Evolutionary conservation across 2,329 filamentous ascomycete species (phyloP).

Genomic region (Clonostachys sp.): DNA sequence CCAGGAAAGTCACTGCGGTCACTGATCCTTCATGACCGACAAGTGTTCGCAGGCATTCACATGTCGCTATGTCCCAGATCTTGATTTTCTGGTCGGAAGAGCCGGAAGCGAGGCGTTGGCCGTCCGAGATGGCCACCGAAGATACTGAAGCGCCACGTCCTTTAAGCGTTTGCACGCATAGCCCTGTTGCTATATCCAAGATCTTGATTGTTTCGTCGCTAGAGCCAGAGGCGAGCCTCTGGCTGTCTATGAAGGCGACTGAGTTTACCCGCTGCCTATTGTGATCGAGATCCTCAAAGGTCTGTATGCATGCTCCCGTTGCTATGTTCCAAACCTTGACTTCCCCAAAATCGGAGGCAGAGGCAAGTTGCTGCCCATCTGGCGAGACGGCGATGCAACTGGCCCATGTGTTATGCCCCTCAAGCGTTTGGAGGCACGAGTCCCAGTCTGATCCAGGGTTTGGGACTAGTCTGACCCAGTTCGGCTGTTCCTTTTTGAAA

Average conservation of each 20-base stretch:
- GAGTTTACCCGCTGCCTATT: no score
- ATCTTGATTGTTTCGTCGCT: background rate
- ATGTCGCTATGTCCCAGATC: background rate
- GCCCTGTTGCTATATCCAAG: background rate
- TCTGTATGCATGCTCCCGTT: background rate
- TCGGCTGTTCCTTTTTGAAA: background rate
- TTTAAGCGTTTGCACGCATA: background rate
- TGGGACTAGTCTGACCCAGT: background rate
- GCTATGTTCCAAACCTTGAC: background rate
- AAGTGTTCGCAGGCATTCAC: background rate
- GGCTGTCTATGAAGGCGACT: background rate
- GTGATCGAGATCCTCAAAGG: no score
- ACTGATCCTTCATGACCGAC: background rate
- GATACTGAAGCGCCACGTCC: no score
- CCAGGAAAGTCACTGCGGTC: background rate
- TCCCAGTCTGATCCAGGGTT: background rate
- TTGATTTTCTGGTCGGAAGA: background rate
- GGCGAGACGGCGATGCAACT: background rate
- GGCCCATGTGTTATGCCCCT: background rate
- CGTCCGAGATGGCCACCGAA: background rate
- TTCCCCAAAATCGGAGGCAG: background rate
- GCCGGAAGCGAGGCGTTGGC: background rate
- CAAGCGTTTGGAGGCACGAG: constrained; percentile 1
- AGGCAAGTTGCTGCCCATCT: background rate
- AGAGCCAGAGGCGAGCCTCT: background rate